Evolutionary conservation across 345 rosid genomes (phyloP).

Genomic region (Hibiscus mutabilis): DNA sequence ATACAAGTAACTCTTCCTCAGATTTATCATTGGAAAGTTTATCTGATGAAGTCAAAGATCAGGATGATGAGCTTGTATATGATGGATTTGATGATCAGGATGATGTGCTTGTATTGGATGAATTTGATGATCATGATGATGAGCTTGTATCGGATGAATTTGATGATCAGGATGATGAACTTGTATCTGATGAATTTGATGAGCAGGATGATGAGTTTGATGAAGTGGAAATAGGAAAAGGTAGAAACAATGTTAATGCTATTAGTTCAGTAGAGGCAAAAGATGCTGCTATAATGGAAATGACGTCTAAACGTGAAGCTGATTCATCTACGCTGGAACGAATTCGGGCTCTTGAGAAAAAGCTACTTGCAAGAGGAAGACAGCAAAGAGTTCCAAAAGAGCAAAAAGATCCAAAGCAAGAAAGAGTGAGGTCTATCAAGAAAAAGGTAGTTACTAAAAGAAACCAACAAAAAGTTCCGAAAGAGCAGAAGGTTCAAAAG

Average conservation of each 20-base stretch:
- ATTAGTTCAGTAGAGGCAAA: slow-evolving; percentile 14
- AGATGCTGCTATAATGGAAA: slow-evolving; percentile 2
- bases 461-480: slow-evolving; percentile 24
- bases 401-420: slow-evolving; percentile 10
- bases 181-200: slow-evolving; percentile 8
- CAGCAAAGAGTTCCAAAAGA: slow-evolving; percentile 22
- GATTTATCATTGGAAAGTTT: slow-evolving; percentile 14
- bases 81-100: slow-evolving; percentile 17
- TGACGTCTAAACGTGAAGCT: neutral
- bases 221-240: slow-evolving; percentile 20
- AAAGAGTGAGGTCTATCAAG: neutral
- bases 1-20: slow-evolving; percentile 13
- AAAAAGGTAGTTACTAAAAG: slow-evolving; percentile 32
- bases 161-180: slow-evolving; percentile 24
- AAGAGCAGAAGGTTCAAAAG: slow-evolving; percentile 27
- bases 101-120: slow-evolving; percentile 17
- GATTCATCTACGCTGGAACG: slow-evolving; percentile 11
- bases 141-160: slow-evolving; percentile 16
- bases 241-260: slow-evolving; percentile 26
- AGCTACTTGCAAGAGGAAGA: slow-evolving; percentile 26
- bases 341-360: slow-evolving; percentile 22
- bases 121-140: slow-evolving; percentile 21
- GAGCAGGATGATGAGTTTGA: slow-evolving; percentile 27
- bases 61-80: slow-evolving; percentile 24
- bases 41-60: slow-evolving; percentile 8